Base-by-base conservation (phyloP, 306 rosid species). In the Quercus gilva region DNA sequence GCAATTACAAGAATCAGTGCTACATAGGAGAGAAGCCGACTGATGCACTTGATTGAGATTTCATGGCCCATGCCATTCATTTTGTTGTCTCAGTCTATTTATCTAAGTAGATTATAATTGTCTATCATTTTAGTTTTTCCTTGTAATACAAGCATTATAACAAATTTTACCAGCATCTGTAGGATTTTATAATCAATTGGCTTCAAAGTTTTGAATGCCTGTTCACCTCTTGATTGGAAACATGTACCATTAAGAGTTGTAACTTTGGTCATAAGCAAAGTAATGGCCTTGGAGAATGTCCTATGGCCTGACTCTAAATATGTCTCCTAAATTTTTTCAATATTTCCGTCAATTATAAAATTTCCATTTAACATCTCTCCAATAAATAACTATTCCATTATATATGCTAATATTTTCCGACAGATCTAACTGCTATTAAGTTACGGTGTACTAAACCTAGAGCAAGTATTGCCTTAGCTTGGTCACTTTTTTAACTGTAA, bases 41-140 rank as follows among this genome's bases (percentile, higher is more conserved):
- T 28, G 79, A 68, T 14, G 26, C 55, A 49, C 80, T 82, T 33
- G 86, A 79, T 73, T 86, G 85, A 87, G 79, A 80, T 76, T 75
- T 12, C 8, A 14, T 35, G 43, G 57, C 69, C 53, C 68, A 51
- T 20, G 18, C 72, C 52, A 68, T 68, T 68, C 52, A 68, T 33
- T 33, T 19, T 68, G 14, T 35, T 35, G 18, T 13, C 49, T n/a
- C 6, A 31, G 71, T 31, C 43, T 31, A 64, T 64, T 64, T 29
- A 17, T 31, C 5, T 18, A 68, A 35, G 72, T n/a, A 8, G 11
- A 35, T 65, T 33, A 31, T 65, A 31, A 18, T 65, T 65, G 5
- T 65, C 43, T 28, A 18, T 18, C 21, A 17, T 65, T 17, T 65
- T 65, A 41, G 25, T 33, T 65, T 31, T 65, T 20, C 49, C 23